A percentile compares a stretch with the other conserved stretches of the same genome.
Conservation (phyloP, 192 early-diverging fungal species). For the Pilaira anomala region DNA sequence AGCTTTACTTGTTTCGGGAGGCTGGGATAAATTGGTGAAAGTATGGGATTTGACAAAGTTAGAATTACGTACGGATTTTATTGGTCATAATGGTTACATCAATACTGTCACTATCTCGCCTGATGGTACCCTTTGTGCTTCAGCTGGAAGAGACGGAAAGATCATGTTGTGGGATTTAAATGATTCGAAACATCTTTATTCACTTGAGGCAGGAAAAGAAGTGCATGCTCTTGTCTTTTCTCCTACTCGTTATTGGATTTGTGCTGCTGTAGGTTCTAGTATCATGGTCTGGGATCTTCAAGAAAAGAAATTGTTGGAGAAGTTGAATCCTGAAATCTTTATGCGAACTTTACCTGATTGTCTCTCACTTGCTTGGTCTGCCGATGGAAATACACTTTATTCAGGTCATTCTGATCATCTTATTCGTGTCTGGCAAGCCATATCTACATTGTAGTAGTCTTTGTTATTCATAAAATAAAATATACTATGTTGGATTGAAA, state of each 20-base stretch:
- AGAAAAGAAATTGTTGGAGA: constrained; percentile 91
- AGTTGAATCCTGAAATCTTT: constrained; percentile 69
- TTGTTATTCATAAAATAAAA: not conserved
- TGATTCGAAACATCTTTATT: constrained; percentile 99
- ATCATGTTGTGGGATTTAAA: constrained; percentile 99
- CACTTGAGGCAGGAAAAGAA: constrained; percentile 88
- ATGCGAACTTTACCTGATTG: constrained; percentile 67
- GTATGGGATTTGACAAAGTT: constrained; percentile 97
- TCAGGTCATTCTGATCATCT: constrained; percentile 92
- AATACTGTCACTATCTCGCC: constrained; percentile 98
- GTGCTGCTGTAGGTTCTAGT: constrained; percentile 85
- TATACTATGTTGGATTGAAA: too few species aligned
- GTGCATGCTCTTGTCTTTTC: constrained; percentile 97
- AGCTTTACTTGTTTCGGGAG: constrained; percentile 92
- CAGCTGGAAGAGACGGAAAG: constrained; percentile 97
- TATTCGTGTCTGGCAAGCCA: constrained; percentile 74
- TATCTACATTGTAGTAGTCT: constrained; percentile 5
- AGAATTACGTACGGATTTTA: constrained; percentile 98
- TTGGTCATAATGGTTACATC: constrained; percentile 95
- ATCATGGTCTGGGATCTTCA: constrained; percentile 99
- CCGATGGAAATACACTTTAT: constrained; percentile 95
- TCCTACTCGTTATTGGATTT: constrained; percentile 99
- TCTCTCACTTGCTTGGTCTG: constrained; percentile 96
- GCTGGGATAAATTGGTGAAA: constrained; percentile 99
- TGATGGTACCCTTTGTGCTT: constrained; percentile 98